These are phyloP conservation scores for Globisporangium acanthophoron DNA, from an alignment of 352 stramenopile species.

Conservation along the genomic window DNA sequence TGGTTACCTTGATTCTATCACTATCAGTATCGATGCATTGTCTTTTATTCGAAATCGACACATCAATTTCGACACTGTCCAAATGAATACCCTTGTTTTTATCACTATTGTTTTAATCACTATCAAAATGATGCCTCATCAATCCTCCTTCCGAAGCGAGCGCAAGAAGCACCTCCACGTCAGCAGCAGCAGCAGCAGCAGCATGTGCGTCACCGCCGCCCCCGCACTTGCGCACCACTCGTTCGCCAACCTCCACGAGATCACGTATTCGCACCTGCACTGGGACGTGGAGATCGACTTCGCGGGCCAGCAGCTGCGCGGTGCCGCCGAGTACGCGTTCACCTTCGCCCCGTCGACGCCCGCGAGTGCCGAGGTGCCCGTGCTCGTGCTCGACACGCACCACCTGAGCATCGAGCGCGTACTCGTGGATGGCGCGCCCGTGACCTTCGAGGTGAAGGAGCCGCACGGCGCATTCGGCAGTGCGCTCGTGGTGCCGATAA, in stretches of 20 bases:
- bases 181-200: too few species aligned
- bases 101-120: background rate
- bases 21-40: too few species aligned
- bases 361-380: constrained; percentile 3
- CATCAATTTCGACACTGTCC: background rate
- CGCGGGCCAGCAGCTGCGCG: constrained; percentile 50
- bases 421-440: constrained; percentile 37
- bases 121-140: too few species aligned
- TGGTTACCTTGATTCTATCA: too few species aligned
- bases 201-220: too few species aligned
- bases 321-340: constrained; percentile 84
- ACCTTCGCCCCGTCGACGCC: constrained; percentile 19
- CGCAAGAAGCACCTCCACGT: too few species aligned
- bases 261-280: constrained; percentile 82
- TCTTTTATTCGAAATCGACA: too few species aligned
- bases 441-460: constrained; percentile 27
- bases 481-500: constrained; percentile 49
- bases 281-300: constrained; percentile 89
- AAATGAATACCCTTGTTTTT: background rate
- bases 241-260: constrained; percentile 82
- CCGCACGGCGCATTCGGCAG: constrained; percentile 58
- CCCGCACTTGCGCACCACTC: constrained; percentile 47
- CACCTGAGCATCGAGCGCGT: constrained; percentile 65
- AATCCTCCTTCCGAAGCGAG: too few species aligned
- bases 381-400: constrained; percentile 85